Base-by-base conservation (phyloP, 2,329 filamentous ascomycete species). In the Fusarium longipes region DNA sequence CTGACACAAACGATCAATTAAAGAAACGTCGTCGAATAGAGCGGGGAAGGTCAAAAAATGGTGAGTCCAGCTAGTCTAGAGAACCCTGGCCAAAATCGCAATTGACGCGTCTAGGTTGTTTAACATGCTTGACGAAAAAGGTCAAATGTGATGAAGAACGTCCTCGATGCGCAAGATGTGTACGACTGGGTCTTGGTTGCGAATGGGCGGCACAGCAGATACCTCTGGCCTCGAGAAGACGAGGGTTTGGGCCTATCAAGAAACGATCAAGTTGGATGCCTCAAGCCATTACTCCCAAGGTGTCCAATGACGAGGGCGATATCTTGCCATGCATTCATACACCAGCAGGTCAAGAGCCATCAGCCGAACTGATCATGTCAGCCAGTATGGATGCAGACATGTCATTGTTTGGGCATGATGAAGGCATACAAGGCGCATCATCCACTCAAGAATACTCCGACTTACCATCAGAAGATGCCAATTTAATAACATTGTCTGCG, bases 1-100 rank as follows among this genome's bases (percentile, higher is more conserved):
- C 4, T n/a, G n/a, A 27, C 11, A n/a, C 39, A 27, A 42, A 42
- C 14, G 24, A n/a, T 10, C 51, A 36, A 6, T 17, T 30, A 3
- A 38, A 20, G 4, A 59, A 59, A 17, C 35, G 57, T 15, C 56
- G 57, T n/a, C 57, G 57, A 38, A 44, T 60, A 29, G 57, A 60
- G n/a, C n/a, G 57, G n/a, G 57, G 55, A 7, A 39, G 57, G 4
- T 61, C 57, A 14, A 61, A 60, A 49, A 61, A 61, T 49, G 57
- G 57, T 61, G 3, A 52, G 57, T 22, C 10, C 11, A 5, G 18
- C 2, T 5, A 17, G n/a, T n/a, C n/a, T n/a, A n/a, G n/a, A n/a
- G n/a, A 42, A 22, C 2, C 17, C 8, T 14, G 7, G 25, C 29
- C 47, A 8, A 15, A 15, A 9, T 25, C 20, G 22, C 18, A 4